A percentile compares a stretch with the other conserved stretches of the same genome.
These are phyloP conservation scores for Hymenoscyphus albidus DNA, from an alignment of 2,329 filamentous ascomycete species.

Conservation along the genomic window DNA sequence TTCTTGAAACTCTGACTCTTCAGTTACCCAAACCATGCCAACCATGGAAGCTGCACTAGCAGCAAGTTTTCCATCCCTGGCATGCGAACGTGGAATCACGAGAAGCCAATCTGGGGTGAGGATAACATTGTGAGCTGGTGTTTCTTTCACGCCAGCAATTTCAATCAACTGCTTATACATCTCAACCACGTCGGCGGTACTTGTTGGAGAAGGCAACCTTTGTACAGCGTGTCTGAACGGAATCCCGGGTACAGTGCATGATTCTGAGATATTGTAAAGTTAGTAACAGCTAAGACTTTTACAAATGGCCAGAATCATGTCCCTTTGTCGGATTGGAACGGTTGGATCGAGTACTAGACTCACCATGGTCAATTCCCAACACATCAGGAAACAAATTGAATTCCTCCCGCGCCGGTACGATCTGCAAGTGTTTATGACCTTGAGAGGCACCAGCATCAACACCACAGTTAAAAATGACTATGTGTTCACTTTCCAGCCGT, in stretches of 20 bases:
- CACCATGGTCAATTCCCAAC: conserved; percentile 2
- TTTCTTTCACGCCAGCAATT: conserved; percentile 17
- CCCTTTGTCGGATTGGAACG: too few relatives aligned
- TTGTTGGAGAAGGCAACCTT: not conserved
- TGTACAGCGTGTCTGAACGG: not conserved
- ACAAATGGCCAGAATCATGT: too few relatives aligned
- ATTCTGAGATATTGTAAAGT: not conserved
- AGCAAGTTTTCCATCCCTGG: conserved; percentile 29
- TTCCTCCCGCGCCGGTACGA: conserved; percentile 33
- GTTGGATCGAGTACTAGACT: not conserved
- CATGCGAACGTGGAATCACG: conserved; percentile 35
- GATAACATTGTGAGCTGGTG: conserved; percentile 36
- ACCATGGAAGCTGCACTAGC: conserved; percentile 37
- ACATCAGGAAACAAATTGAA: conserved; percentile 27
- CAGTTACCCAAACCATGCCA: conserved; percentile 35
- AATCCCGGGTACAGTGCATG: not conserved
- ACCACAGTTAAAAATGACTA: conserved; percentile 45
- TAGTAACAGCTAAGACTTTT: not conserved
- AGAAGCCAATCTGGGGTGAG: conserved; percentile 35
- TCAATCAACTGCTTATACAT: not conserved
- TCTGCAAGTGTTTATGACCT: conserved; percentile 45
- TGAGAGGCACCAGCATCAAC: conserved; percentile 41
- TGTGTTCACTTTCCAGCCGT: conserved; percentile 28
- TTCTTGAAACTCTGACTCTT: conserved; percentile 26
- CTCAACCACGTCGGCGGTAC: not conserved